Percentiles rank a stretch among this genome's conserved stretches.
These are phyloP conservation scores for Colletotrichum sp. DNA, from an alignment of 2,329 filamentous ascomycete species.

Conservation along the genomic window DNA sequence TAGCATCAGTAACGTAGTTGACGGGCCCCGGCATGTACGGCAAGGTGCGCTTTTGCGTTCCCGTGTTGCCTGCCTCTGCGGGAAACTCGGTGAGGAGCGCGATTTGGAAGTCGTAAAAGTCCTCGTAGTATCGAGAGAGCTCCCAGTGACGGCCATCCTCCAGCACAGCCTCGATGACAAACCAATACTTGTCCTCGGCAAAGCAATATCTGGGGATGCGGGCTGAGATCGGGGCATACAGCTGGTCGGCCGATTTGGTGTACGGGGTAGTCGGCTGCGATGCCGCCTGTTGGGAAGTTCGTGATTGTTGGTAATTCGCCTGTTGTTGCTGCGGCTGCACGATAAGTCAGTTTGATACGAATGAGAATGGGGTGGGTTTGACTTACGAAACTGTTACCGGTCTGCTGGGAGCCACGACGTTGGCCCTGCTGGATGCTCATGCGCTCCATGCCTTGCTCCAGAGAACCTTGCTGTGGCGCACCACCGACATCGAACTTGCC, in stretches of 20 bases:
- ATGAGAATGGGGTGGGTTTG: not conserved
- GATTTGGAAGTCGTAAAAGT: slow-evolving; percentile 99
- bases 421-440: slow-evolving; percentile 74
- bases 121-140: slow-evolving; percentile 92
- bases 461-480: slow-evolving; percentile 41
- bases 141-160: slow-evolving; percentile 94
- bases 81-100: slow-evolving; percentile 91
- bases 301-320: slow-evolving; percentile 25
- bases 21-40: slow-evolving; percentile 99
- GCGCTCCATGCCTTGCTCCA: slow-evolving; percentile 76
- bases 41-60: slow-evolving; percentile 77
- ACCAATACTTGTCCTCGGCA: slow-evolving; percentile 98
- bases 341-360: not conserved
- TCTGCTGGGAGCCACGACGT: slow-evolving; percentile 41
- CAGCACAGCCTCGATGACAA: slow-evolving; percentile 89
- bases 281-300: slow-evolving; percentile 31
- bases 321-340: slow-evolving; percentile 25
- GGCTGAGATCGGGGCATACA: slow-evolving; percentile 80
- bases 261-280: slow-evolving; percentile 46
- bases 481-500: slow-evolving; percentile 78
- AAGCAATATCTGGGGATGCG: slow-evolving; percentile 93
- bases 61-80: slow-evolving; percentile 87
- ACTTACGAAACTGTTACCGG: slow-evolving; percentile 54
- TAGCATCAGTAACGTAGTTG: slow-evolving; percentile 96
- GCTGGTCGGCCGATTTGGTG: slow-evolving; percentile 52